Conservation (phyloP, 345 rosid genomes). For the Aquilaria yunnanensis region DNA sequence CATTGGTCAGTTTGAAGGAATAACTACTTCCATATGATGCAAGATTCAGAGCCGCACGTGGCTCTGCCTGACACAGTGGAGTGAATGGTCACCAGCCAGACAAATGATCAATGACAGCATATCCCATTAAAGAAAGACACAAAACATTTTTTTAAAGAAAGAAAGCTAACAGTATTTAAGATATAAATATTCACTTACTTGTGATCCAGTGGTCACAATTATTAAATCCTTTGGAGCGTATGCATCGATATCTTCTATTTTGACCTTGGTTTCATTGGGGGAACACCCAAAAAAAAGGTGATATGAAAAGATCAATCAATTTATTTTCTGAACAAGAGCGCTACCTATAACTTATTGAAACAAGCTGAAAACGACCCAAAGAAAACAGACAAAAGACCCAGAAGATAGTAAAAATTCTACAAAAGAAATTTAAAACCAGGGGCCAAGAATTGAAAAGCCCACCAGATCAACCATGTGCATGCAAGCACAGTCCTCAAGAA, state of each 20-base stretch:
- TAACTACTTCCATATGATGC: conserved; percentile 93
- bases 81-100: conserved; percentile 26
- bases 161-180: not conserved
- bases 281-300: conserved; percentile 10
- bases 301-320: conserved; percentile 8
- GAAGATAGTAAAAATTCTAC: not conserved
- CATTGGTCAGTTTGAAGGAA: conserved; percentile 77
- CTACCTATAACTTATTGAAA: not conserved
- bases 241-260: conserved; percentile 91
- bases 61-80: conserved; percentile 84
- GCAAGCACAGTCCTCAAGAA: too few species aligned
- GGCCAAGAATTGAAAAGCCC: too few species aligned
- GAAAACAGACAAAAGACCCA: not conserved
- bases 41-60: conserved; percentile 95
- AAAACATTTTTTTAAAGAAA: too few species aligned
- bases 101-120: conserved; percentile 11
- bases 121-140: not conserved
- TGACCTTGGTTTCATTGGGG: conserved; percentile 39
- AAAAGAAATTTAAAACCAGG: too few species aligned
- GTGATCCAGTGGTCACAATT: conserved; percentile 96
- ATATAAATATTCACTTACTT: conserved; percentile 49
- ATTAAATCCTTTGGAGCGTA: conserved; percentile 95
- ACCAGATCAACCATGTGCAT: too few species aligned
- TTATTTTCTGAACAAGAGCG: conserved; percentile 7
- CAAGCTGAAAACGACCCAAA: too few species aligned